A percentile compares a stretch with the other conserved stretches of the same genome.
These are phyloP conservation scores for Trichosanthes truncata DNA, from an alignment of 306 rosid species.

Conservation along the genomic window DNA sequence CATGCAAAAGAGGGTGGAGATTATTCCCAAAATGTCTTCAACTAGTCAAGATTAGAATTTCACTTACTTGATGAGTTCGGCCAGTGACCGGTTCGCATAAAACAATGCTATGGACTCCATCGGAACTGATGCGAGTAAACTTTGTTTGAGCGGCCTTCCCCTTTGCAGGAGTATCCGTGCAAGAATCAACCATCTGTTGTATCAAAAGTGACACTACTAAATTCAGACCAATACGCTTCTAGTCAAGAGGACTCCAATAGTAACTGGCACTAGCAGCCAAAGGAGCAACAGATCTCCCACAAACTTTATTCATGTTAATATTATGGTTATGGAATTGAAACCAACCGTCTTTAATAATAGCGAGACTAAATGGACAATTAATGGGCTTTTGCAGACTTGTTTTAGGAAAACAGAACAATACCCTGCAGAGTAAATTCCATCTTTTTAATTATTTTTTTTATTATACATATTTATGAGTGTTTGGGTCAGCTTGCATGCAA, in stretches of 20 bases:
- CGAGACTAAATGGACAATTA: not conserved
- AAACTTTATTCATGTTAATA: not conserved
- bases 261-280: not conserved
- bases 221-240: not conserved
- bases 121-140: constrained; percentile 53
- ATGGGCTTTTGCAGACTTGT: not conserved
- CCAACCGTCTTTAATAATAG: not conserved
- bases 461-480: not conserved
- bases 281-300: not conserved
- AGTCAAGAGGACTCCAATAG: not conserved
- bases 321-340: not conserved
- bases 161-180: constrained; percentile 24
- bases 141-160: constrained; percentile 72
- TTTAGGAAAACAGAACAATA: not conserved
- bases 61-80: constrained; percentile 87
- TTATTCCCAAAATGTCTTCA: not conserved
- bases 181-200: constrained; percentile 31
- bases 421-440: not conserved
- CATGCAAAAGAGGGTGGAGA: not conserved
- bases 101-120: constrained; percentile 65
- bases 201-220: constrained; percentile 12
- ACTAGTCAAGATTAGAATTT: not conserved
- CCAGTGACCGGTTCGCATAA: constrained; percentile 79
- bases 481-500: not conserved
- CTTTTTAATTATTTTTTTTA: not conserved